Base-by-base conservation (phyloP, 805 yeast genomes). In the Wickerhamomyces hampshirensis region DNA sequence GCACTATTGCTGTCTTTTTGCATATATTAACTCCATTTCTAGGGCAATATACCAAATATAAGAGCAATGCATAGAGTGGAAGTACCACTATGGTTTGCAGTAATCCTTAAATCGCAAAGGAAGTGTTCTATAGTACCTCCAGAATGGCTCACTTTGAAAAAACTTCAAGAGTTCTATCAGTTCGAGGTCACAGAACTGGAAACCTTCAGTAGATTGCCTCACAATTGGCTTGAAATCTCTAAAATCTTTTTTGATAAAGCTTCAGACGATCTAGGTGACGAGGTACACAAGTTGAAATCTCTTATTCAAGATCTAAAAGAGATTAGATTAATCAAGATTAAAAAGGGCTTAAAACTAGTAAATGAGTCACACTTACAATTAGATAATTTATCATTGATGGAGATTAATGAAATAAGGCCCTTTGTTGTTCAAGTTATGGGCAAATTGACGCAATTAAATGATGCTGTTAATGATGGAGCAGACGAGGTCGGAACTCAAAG, bases 61-160 rank as follows among this genome's bases (percentile, higher is more conserved):
- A 59, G 73, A 30, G 86, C 94, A 0, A 69, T 84, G 73, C 72
- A 81, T 42, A 69, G 89, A 35, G 73, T 71, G 14, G 66, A 73
- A 31, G 77, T 93, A 0, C 95, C 96, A 0, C 44, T 91, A 2
- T 93, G 98, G 98, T 65, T 85, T 15, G 98, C 97, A 0, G 55
- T 89, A 6, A 63, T 89, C 15, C 64, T 93, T 33, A 87, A 86
- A 52, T 77, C 80, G 31, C 98, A 93, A 57, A 81, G 79, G 31
- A 81, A 88, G 50, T 87, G 97, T 59, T 82, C 80, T 43, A 77
- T 93, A 3, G 78, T 86, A 7, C 81, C 88, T 11, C 98, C 98
- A 0, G 69, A 65, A 1, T 93, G 98, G 98, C 67, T 93, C 8
- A 72, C 70, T 8, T 59, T 73, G 31, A 64, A 65, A 14, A 66